Base-by-base conservation (phyloP, 495 filamentous ascomycete species). In the Chaetomium cochliodes region DNA sequence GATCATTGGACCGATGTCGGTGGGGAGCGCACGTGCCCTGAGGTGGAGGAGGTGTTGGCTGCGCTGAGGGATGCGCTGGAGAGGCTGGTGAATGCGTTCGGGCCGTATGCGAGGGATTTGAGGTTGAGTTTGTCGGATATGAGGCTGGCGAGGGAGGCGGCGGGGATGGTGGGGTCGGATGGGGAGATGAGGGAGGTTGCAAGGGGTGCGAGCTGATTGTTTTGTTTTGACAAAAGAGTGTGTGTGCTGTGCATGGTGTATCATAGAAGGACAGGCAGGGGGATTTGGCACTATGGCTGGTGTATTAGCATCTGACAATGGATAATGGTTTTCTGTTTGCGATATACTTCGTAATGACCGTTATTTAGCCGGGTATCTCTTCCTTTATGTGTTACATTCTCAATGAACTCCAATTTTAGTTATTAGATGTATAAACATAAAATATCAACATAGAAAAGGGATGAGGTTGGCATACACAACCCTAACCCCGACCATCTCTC, bases 1-100 rank as follows among this genome's bases (percentile, higher is more conserved):
- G 76, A 82, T 5, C 89, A 94, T 77, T 97, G 93, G 92, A 93
- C 92, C 2, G 93, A 98, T 75, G 78, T 91, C 2, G 78, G 84
- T 39, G 68, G 69, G 26, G 69, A 67, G 33, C 71, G 78, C 42
- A 73, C 75, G 52, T 81, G 78, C 3, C 82, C 81, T 0, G 87
- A 90, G 60, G 86, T 92, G 33, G 84, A 91, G 11, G 78, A 83
- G 7, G 77, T 96, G 7, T 52, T 88, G 46, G 76, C 77, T 8
- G 81, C 81, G 6, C 68, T 96, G 65, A 86, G 81, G 69, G 75
- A 75, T 2, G 84, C 85, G 8, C 78, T 97, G 47, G 71, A 71
- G 26, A 81, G 84, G 57, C 76, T 96, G 18, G 67, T 97, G 23
- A 65, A 74, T 3, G 84, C 81, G 6, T 97, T 94, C 79, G 88